Evolutionary conservation across 129 eudicot species (phyloP), one percentile per base, ranked within the genome.

Genomic region (Rutidosis leptorrhynchoides): DNA sequence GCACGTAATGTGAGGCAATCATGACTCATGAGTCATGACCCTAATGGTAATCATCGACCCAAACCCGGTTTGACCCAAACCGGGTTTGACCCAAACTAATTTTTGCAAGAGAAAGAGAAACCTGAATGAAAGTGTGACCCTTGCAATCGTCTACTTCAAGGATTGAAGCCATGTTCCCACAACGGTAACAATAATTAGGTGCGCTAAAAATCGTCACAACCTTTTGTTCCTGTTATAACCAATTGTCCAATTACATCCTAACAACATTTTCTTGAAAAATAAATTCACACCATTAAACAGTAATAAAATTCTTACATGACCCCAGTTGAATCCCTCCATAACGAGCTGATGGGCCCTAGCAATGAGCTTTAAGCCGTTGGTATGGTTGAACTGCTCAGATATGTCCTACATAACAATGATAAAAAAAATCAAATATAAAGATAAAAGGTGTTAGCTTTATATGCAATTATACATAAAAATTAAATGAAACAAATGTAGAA

Each of bases 301-400:
- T 25, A 6, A 17, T 4, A 12, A 42, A 55, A 1, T 35, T 68
- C 67, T 80, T 81, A 92, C 98, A 74, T 92, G 98, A 49, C 87
- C 90, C 98, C 98, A 92, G 77, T 88, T 88, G 51, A 72, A 92
- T 69, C 98, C 98, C 70, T 92, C 98, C 98, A 91, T 91, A 69
- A 91, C 97, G 70, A 91, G 84, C 79, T 91, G 97, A 65, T 91
- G 97, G 30, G 97, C 97, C 80, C 97, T 83, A 45, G 97, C 96
- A 81, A 91, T 91, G 60, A 91, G 88, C 79, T 87, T 91, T 66
- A 91, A 77, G 75, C 67, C 64, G 66, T 91, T 91, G 57, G 96
- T 87, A 78, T 91, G 96, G 66, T 91, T 87, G 62, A 87, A 91
- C 40, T 91, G 97, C 85, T 87, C 96, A 2, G 97, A 87, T 66